Evolutionary conservation across 768 basidiomycete species (phyloP).

Genomic region (Suillus tomentosus): DNA sequence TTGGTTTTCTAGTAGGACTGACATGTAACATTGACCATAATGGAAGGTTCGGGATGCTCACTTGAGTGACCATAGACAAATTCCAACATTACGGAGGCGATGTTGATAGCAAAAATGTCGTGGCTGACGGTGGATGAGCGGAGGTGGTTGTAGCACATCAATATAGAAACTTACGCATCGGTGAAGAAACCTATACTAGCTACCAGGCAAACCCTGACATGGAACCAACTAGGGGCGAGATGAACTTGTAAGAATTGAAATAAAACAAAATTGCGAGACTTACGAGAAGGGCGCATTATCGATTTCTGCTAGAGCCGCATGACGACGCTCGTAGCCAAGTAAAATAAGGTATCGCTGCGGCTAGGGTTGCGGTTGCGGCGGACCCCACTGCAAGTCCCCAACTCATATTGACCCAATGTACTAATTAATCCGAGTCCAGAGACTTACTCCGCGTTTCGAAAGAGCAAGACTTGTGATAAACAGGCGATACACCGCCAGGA

Average conservation of each 20-base stretch:
- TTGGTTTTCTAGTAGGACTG: constrained; percentile 17
- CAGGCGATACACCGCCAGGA: too few relatives aligned
- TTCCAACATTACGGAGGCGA: constrained; percentile 80
- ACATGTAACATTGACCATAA: not conserved
- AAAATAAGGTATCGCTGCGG: too few relatives aligned
- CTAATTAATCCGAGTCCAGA: too few relatives aligned
- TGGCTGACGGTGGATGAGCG: constrained; percentile 37
- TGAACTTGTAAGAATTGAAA: not conserved
- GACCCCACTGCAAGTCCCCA: too few relatives aligned
- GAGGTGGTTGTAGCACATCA: not conserved
- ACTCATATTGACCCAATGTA: too few relatives aligned
- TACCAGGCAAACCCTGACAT: constrained; percentile 71
- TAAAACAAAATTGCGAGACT: constrained; percentile 23
- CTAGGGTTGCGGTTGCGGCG: too few relatives aligned
- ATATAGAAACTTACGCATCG: constrained; percentile 55
- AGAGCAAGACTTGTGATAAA: too few relatives aligned
- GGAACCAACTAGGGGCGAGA: constrained; percentile 65
- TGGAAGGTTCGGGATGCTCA: not conserved
- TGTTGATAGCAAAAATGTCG: constrained; percentile 90
- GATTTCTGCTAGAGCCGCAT: constrained; percentile 81
- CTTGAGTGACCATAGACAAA: constrained; percentile 63
- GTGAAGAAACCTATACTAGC: constrained; percentile 92
- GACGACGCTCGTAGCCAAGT: constrained; percentile 57
- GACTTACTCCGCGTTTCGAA: too few relatives aligned
- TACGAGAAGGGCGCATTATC: constrained; percentile 87